phyloP scores from a whole-genome alignment of 176 grass and related monocot species.

The Oryza glumipatula region DNA sequence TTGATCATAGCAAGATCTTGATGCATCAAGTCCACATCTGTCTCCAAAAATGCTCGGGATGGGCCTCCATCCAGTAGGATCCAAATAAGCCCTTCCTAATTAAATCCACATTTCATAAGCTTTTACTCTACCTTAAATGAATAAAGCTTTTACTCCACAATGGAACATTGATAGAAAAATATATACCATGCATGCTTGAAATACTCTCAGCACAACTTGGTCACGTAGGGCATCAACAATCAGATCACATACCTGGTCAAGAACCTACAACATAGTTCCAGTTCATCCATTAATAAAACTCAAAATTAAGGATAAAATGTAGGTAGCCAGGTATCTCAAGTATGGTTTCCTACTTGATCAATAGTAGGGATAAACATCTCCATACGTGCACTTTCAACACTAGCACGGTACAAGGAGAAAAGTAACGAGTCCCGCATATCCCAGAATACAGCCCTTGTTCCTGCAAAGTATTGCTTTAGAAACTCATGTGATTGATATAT shows the following conservation, averaged over 20 bases:
- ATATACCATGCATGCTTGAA: slow-evolving; percentile 84
- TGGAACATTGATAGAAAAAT: slow-evolving; percentile 16
- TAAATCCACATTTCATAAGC: slow-evolving; percentile 23
- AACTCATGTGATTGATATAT: slow-evolving; percentile 26
- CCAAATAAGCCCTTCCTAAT: slow-evolving; percentile 83
- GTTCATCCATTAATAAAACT: slow-evolving; percentile 33
- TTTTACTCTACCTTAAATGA: slow-evolving; percentile 30
- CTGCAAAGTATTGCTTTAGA: slow-evolving; percentile 50
- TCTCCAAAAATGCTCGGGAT: slow-evolving; percentile 75
- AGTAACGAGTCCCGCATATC: slow-evolving; percentile 82
- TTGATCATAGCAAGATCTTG: slow-evolving; percentile 79
- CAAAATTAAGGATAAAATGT: slow-evolving; percentile 28
- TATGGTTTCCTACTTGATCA: slow-evolving; percentile 62
- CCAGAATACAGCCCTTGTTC: slow-evolving; percentile 75
- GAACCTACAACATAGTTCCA: slow-evolving; percentile 61
- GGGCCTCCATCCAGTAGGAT: slow-evolving; percentile 91
- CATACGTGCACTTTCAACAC: slow-evolving; percentile 64
- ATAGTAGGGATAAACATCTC: slow-evolving; percentile 73
- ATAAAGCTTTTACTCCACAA: slow-evolving; percentile 24
- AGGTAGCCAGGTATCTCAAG: slow-evolving; percentile 38
- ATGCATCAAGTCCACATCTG: slow-evolving; percentile 75
- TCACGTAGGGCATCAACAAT: slow-evolving; percentile 82
- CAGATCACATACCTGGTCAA: slow-evolving; percentile 83
- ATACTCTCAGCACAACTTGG: slow-evolving; percentile 82
- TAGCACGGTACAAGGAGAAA: slow-evolving; percentile 76